These are phyloP conservation scores for Pestalotiopsis fici DNA, from an alignment of 2,329 filamentous ascomycete genomes.

Conservation along the genomic window DNA sequence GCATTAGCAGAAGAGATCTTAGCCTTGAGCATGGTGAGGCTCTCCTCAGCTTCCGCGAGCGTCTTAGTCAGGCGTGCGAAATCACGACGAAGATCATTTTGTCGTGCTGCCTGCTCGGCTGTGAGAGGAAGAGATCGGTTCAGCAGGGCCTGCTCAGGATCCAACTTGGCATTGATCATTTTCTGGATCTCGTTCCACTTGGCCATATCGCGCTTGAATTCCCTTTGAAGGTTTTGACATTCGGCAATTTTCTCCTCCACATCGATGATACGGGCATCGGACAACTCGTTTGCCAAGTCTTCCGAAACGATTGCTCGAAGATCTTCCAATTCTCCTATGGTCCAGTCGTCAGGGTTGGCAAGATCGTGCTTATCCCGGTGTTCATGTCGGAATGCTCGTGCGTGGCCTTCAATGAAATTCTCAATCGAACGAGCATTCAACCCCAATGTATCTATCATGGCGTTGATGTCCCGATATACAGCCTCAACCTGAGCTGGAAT, in stretches of 20 bases:
- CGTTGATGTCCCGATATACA: slow-evolving; percentile 80
- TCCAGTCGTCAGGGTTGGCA: slow-evolving; percentile 69
- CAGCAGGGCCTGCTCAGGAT: slow-evolving; percentile 66
- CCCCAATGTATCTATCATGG: slow-evolving; percentile 92
- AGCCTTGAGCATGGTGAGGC: slow-evolving; percentile 75
- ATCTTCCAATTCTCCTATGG: slow-evolving; percentile 73
- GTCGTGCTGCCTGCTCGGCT: slow-evolving; percentile 79
- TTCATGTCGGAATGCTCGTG: slow-evolving; percentile 48
- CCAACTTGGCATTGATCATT: slow-evolving; percentile 68
- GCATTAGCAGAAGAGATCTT: slow-evolving; percentile 65
- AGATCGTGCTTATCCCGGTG: slow-evolving; percentile 68
- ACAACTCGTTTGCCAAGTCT: slow-evolving; percentile 65
- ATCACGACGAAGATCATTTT: slow-evolving; percentile 78
- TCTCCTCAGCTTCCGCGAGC: slow-evolving; percentile 78
- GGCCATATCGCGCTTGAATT: slow-evolving; percentile 70
- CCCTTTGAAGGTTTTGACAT: slow-evolving; percentile 68
- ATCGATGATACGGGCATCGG: slow-evolving; percentile 68
- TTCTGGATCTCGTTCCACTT: slow-evolving; percentile 80
- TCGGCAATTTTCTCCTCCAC: slow-evolving; percentile 68
- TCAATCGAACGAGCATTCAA: slow-evolving; percentile 74
- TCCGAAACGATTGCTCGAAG: slow-evolving; percentile 65
- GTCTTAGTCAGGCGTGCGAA: slow-evolving; percentile 74
- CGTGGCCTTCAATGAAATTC: slow-evolving; percentile 68
- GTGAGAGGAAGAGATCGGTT: slow-evolving; percentile 74
- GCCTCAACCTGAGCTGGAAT: slow-evolving; percentile 65